Conservation (phyloP, 2,329 filamentous ascomycete species). For the Exophiala xenobiotica region DNA sequence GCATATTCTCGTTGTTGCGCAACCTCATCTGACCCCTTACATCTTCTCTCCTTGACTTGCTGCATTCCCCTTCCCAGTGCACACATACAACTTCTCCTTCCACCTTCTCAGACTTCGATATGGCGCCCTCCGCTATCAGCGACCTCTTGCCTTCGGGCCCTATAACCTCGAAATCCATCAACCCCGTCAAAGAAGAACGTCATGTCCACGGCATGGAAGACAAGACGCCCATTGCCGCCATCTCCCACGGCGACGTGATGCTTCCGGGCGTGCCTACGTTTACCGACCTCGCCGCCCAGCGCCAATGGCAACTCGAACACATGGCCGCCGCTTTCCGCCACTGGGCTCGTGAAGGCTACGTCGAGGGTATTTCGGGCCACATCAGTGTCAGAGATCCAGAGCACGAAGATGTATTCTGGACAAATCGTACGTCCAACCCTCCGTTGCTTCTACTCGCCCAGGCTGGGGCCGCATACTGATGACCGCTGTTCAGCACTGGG, state of each 20-base stretch:
- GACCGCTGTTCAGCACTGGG: conserved; percentile 44
- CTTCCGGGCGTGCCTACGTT: conserved; percentile 53
- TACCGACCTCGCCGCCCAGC: conserved; percentile 54
- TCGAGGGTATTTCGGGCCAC: conserved; percentile 68
- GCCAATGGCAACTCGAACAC: conserved; percentile 64
- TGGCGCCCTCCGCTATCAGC: conserved; percentile 28
- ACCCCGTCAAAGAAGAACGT: conserved; percentile 17
- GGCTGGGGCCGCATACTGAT: not conserved
- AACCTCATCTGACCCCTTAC: no score
- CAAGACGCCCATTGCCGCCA: conserved; percentile 29
- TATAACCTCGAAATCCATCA: conserved; percentile 15
- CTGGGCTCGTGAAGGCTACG: conserved; percentile 64
- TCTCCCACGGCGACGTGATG: conserved; percentile 31
- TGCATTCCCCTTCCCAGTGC: no score
- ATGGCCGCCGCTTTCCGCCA: conserved; percentile 69
- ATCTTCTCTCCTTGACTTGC: no score
- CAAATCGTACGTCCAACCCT: conserved; percentile 49
- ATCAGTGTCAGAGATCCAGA: conserved; percentile 68
- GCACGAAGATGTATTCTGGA: conserved; percentile 64
- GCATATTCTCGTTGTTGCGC: no score
- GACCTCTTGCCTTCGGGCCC: conserved; percentile 20
- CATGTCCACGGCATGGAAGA: conserved; percentile 32
- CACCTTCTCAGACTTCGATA: conserved; percentile 2
- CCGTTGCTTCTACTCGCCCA: not conserved
- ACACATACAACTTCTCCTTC: no score